Base-by-base conservation (phyloP, 257 asterid genomes). In the Fraxinus anomala region DNA sequence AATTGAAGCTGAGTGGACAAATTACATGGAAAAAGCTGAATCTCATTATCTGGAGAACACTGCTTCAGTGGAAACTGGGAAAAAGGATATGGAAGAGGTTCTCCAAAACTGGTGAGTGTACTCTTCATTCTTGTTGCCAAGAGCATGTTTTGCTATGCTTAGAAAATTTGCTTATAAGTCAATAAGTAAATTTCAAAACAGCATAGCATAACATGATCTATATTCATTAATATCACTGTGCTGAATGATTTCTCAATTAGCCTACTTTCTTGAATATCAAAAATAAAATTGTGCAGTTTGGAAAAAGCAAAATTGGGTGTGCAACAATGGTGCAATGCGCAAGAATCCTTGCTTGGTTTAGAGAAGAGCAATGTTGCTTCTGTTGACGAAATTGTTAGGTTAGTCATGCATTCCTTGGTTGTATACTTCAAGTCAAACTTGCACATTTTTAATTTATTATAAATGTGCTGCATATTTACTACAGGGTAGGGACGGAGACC, bases 291-390 rank as follows among this genome's bases (percentile, higher is more conserved):
- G 12, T 42, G 87, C 94, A 96, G 99, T 78, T 72, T 92, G 94
- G 92, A 90, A 77, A 91, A 92, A 84, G 95, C 97, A 71, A 92
- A 92, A 87, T 75, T 88, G 85, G 96, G 98, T 42, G 91, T 94
- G 37, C 87, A 87, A 80, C 98, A 96, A 66, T 96, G 99, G 99
- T 85, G 74, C n/a, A 87, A 79, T 79, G 98, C 98, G 40, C 96
- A 94, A 82, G 88, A 86, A 70, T 92, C 98, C 54, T 80, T 96
- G 89, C 82, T 89, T 78, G 77, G 81, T 85, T 84, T 92, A 12
- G 97, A 96, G 87, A 92, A 87, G 87, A 86, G 80, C 73, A 93
- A 93, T 71, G 89, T 93, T 76, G 91, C 92, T 72, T 89, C 96
- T 73, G 86, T 93, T n/a, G 86, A 92, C n/a, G 89, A 87, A 83